phyloP scores from a whole-genome alignment of 352 stramenopile species.

The Phytopythium montanum region DNA sequence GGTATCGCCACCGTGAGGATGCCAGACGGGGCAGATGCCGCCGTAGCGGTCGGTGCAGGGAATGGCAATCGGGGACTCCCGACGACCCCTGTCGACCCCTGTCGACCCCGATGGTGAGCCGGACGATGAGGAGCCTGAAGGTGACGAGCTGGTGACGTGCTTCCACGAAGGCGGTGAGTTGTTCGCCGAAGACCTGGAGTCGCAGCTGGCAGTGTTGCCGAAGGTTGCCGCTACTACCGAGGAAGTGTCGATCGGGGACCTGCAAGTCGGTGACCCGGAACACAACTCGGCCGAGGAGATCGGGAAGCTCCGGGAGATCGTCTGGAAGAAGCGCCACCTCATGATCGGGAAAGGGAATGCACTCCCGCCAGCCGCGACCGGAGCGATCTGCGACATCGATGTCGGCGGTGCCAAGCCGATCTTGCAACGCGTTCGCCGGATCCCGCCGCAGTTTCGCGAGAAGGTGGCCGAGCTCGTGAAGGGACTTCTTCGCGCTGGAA shows the following conservation, averaged over 20 bases:
- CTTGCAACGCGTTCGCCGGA: slow-evolving; percentile 11
- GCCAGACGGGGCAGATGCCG: too few relatives aligned
- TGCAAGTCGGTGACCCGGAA: slow-evolving; percentile 7
- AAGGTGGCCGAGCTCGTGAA: slow-evolving; percentile 27
- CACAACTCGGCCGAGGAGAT: slow-evolving; percentile 13
- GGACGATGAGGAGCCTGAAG: too few relatives aligned
- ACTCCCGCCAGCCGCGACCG: slow-evolving; percentile 7
- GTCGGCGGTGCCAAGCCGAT: slow-evolving; percentile 13
- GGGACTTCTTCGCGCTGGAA: slow-evolving; percentile 12
- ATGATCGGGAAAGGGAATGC: slow-evolving; percentile 28
- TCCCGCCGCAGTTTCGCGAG: slow-evolving; percentile 14
- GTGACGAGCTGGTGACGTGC: background rate
- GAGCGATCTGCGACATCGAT: slow-evolving; percentile 34
- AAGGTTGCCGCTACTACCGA: background rate
- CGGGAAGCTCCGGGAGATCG: slow-evolving; percentile 11
- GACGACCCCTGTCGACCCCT: too few relatives aligned
- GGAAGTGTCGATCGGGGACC: slow-evolving; percentile 18
- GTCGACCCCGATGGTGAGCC: too few relatives aligned
- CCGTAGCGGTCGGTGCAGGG: too few relatives aligned
- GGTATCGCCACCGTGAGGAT: too few relatives aligned
- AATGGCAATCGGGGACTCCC: too few relatives aligned
- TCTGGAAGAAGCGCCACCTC: slow-evolving; percentile 14
- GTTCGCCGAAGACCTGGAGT: slow-evolving; percentile 4
- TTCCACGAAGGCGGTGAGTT: slow-evolving; percentile 6
- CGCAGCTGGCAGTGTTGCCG: slow-evolving; percentile 2